phyloP scores from a whole-genome alignment of 495 filamentous ascomycete genomes.

The Jackrogersella minutella region DNA sequence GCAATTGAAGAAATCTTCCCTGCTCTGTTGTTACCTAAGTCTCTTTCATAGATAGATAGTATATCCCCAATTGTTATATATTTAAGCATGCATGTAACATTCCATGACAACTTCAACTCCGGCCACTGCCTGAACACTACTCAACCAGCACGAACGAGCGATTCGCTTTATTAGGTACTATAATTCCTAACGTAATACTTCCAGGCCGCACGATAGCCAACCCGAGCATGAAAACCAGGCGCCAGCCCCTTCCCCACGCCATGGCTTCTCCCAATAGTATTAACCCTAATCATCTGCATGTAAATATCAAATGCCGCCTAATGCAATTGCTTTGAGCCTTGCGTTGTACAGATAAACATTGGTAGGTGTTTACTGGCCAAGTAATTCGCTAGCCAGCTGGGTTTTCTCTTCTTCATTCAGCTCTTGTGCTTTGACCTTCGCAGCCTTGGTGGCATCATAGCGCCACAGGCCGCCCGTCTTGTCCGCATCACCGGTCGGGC shows the following conservation, averaged over 20 bases:
- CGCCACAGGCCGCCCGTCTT: constrained; percentile 91
- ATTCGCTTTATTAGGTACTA: constrained; percentile 17
- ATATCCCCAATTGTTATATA: too few species aligned
- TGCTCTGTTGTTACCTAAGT: too few species aligned
- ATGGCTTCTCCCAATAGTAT: neutral
- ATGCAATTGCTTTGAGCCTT: constrained; percentile 4
- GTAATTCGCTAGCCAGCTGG: constrained; percentile 49
- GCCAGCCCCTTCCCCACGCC: neutral
- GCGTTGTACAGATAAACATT: neutral
- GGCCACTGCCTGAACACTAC: too few species aligned
- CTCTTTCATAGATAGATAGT: too few species aligned
- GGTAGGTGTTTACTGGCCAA: constrained; percentile 49
- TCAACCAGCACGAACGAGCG: neutral
- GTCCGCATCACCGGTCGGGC: constrained; percentile 68
- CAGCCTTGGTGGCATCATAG: constrained; percentile 74
- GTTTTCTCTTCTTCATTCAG: constrained; percentile 51
- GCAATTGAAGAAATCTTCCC: too few species aligned
- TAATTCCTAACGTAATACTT: constrained; percentile 2
- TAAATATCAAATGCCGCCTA: neutral
- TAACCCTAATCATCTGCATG: constrained; percentile 6
- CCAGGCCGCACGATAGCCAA: neutral
- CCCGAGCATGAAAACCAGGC: constrained; percentile 1
- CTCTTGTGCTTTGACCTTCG: constrained; percentile 49
- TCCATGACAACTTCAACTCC: too few species aligned
- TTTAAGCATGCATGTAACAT: too few species aligned